Evolutionary conservation across 345 rosid species (phyloP).

Genomic region (Turritis glabra): DNA sequence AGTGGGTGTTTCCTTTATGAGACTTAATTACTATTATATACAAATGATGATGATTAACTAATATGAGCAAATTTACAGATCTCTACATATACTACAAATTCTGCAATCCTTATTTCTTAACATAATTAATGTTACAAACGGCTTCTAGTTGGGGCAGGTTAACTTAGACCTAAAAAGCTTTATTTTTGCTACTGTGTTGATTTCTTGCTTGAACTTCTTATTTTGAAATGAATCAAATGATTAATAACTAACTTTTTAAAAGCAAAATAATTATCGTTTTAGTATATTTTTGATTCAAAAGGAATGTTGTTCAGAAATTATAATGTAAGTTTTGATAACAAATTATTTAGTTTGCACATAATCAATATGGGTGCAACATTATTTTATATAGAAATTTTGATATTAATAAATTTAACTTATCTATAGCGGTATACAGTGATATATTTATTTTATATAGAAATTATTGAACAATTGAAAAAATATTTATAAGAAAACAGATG

Average conservation of each 20-base stretch:
- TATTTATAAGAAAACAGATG: not conserved
- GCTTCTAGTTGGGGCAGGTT: conserved; percentile 38
- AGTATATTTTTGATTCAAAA: not conserved
- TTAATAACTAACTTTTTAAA: not conserved
- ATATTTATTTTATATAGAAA: too few relatives aligned
- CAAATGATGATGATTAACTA: conserved; percentile 15
- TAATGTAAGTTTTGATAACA: not conserved
- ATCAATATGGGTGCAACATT: too few relatives aligned
- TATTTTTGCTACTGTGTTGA: not conserved
- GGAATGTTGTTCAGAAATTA: too few relatives aligned
- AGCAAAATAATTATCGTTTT: not conserved
- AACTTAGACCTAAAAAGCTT: not conserved
- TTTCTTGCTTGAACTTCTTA: conserved; percentile 1
- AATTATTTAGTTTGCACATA: not conserved
- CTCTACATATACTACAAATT: conserved; percentile 4
- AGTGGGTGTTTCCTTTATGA: conserved; percentile 26
- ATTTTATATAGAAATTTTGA: too few relatives aligned
- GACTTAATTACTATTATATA: conserved; percentile 11
- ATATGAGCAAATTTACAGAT: conserved; percentile 8
- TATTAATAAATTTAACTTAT: too few relatives aligned
- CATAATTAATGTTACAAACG: conserved; percentile 20
- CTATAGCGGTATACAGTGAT: too few relatives aligned
- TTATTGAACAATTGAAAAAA: not conserved
- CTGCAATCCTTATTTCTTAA: not conserved
- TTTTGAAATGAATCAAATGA: too few relatives aligned